Conservation (phyloP, 2,329 filamentous ascomycete species). For the Ophiostoma sp. region DNA sequence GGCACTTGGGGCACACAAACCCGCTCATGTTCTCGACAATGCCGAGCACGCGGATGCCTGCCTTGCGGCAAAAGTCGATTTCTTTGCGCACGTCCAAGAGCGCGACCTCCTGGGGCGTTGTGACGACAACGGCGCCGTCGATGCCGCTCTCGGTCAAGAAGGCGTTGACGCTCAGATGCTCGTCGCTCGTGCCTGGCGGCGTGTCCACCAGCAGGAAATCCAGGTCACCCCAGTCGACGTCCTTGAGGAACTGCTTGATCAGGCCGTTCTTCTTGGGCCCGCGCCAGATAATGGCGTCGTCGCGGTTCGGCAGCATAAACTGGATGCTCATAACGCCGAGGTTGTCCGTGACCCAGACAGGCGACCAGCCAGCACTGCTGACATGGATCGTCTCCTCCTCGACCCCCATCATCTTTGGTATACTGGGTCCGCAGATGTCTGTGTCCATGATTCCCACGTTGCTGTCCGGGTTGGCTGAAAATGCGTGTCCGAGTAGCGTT, state of each 20-base stretch:
- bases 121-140: constrained; percentile 87
- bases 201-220: constrained; percentile 94
- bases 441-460: constrained; percentile 96
- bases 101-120: constrained; percentile 90
- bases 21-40: constrained; percentile 97
- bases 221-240: constrained; percentile 94
- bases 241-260: constrained; percentile 96
- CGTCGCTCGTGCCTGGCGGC: constrained; percentile 89
- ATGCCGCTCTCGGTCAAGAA: constrained; percentile 88
- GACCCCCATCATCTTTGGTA: constrained; percentile 98
- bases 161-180: constrained; percentile 89
- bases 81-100: constrained; percentile 93
- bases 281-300: constrained; percentile 96
- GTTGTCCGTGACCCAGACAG: constrained; percentile 93
- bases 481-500: constrained; percentile 58
- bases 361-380: constrained; percentile 82
- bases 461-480: constrained; percentile 74
- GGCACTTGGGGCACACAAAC: constrained; percentile 92
- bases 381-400: constrained; percentile 91
- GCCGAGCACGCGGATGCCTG: constrained; percentile 79
- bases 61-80: constrained; percentile 95
- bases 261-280: constrained; percentile 97
- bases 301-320: constrained; percentile 90
- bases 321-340: constrained; percentile 95
- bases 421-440: constrained; percentile 91